Evolutionary conservation across 352 stramenopile species (phyloP).

Genomic region (Phytophthora kernoviae): DNA sequence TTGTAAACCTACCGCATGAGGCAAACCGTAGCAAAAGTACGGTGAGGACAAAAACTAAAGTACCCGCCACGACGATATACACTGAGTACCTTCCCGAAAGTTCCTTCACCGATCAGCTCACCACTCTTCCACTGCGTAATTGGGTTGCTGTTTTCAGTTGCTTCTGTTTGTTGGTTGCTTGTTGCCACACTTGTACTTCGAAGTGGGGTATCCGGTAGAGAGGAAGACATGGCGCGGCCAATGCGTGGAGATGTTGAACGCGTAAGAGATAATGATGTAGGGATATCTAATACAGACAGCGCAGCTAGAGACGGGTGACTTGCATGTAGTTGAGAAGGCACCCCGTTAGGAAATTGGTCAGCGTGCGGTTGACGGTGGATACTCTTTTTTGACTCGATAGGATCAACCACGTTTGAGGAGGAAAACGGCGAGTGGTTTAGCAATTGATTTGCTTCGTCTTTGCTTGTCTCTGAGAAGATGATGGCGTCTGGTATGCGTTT

Average conservation of each 20-base stretch:
- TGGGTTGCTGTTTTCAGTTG: constrained; percentile 22
- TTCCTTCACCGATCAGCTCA: constrained; percentile 94
- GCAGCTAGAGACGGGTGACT: constrained; percentile 27
- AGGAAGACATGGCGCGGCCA: constrained; percentile 23
- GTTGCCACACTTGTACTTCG: constrained; percentile 7
- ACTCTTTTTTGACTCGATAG: constrained; percentile 9
- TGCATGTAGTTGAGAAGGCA: constrained; percentile 43
- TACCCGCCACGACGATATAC: background rate
- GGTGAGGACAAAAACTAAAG: background rate
- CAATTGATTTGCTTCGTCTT: constrained; percentile 9
- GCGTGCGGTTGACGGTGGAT: constrained; percentile 9
- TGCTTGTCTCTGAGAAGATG: constrained; percentile 31
- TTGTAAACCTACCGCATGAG: constrained; percentile 95
- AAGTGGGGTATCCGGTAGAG: constrained; percentile 29
- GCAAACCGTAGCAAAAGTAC: background rate
- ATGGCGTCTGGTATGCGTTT: constrained; percentile 55
- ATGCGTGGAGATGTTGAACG: constrained; percentile 61
- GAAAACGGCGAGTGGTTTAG: constrained; percentile 3
- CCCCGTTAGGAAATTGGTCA: constrained; percentile 32
- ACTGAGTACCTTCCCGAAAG: constrained; percentile 85
- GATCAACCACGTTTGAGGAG: constrained; percentile 6
- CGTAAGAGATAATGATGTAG: constrained; percentile 49
- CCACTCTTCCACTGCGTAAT: constrained; percentile 93
- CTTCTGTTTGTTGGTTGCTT: constrained; percentile 22
- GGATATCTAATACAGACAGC: constrained; percentile 17